Evolutionary conservation across 2,329 filamentous ascomycete species (phyloP).

Genomic region (Nemania diffusa): DNA sequence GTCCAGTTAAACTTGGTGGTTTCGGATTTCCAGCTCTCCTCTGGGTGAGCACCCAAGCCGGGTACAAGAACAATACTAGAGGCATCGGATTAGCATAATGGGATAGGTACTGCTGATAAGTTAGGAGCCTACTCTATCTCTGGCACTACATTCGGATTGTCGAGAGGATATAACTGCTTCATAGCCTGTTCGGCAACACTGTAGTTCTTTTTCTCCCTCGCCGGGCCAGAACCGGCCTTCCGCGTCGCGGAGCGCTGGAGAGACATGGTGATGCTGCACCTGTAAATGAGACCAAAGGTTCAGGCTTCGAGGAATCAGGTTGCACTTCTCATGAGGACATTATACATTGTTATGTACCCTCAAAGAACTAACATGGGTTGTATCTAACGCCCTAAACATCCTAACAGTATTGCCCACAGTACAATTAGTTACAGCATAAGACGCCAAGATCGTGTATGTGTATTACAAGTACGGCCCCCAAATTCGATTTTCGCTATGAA

Average conservation of each 20-base stretch:
- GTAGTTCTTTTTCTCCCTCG: slow-evolving; percentile 49
- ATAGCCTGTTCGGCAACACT: slow-evolving; percentile 54
- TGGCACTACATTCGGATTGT: slow-evolving; percentile 44
- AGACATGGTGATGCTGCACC: slow-evolving; percentile 40
- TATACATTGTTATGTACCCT: slow-evolving; percentile 25
- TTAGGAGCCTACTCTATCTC: slow-evolving; percentile 51
- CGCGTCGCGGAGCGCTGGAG: slow-evolving; percentile 44
- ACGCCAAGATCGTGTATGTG: neutral
- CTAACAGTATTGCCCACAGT: neutral
- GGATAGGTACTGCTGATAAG: neutral
- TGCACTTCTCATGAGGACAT: slow-evolving; percentile 14
- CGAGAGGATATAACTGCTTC: slow-evolving; percentile 52
- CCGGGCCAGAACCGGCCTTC: slow-evolving; percentile 40
- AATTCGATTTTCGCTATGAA: neutral
- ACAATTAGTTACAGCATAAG: neutral
- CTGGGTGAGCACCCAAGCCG: slow-evolving; percentile 54
- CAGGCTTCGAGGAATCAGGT: slow-evolving; percentile 1
- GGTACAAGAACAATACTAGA: slow-evolving; percentile 55
- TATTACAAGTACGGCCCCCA: slow-evolving; percentile 21
- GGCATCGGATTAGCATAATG: slow-evolving; percentile 26
- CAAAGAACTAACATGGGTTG: neutral
- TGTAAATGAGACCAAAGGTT: neutral
- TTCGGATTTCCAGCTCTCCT: slow-evolving; percentile 54
- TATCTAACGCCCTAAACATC: neutral
- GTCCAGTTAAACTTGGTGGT: slow-evolving; percentile 55